Base-by-base conservation (phyloP, 139 green algal species). In the Tetratostichococcus sp. region DNA sequence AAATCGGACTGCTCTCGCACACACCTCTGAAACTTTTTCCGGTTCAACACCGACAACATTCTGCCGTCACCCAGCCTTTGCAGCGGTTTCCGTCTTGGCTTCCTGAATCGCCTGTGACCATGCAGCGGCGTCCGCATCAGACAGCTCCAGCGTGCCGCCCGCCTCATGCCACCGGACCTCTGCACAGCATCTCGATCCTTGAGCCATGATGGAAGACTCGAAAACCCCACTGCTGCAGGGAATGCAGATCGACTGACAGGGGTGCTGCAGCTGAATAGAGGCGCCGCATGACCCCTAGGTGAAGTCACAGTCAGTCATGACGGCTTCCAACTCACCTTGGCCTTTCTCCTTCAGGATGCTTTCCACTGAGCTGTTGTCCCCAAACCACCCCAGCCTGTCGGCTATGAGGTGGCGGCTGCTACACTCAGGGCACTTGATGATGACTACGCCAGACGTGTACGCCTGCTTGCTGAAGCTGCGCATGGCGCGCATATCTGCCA, bases 381-480 rank as follows among this genome's bases (percentile, higher is more conserved):
- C 85, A 75, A 90, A 91, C 86, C 85, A 91, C 30, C 86, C 88
- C 23, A 88, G 57, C 23, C 82, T 39, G 74, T 93, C 88, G 2
- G 89, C 84, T 17, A 93, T 88, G n/a, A 93, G 72, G 76, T 93
- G 89, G 25, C 70, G 35, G n/a, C 57, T 79, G 22, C 81, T n/a
- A 59, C 89, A 93, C 43, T 77, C 80, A 28, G 84, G 76, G 77
- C 89, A 93, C 31, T 73, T 58, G 2, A 89, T 88, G 1, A 93
- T 80, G 2, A 93, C 89, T 21, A 93, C 84, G 0, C 88, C 88
- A 11, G 69, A 58, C 62, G 86, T 70, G 72, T 92, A 93, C 14
- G 80, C 69, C 26, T 73, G 21, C 67, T 80, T 79, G 77, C 75
- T 86, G 70, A 93, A 88, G 30, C 77, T 74, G 74, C 92, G 90